A percentile compares a stretch with the other conserved stretches of the same genome.
Evolutionary conservation across 2,329 filamentous ascomycete species (phyloP).

Genomic region (Fusarium dlaminii): DNA sequence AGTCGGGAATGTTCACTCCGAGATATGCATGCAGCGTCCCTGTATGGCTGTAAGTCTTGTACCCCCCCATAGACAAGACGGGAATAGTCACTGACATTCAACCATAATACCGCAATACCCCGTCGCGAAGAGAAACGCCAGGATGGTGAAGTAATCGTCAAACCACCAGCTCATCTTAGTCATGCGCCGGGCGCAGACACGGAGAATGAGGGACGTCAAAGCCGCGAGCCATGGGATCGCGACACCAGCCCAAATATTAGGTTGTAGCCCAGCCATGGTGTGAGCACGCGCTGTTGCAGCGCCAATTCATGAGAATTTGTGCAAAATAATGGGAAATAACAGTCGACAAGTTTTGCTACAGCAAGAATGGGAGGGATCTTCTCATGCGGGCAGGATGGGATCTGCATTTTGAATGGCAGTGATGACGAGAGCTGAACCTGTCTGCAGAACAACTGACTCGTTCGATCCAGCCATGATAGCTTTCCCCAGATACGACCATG

Average conservation of each 20-base stretch:
- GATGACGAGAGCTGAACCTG: not conserved
- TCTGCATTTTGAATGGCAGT: not conserved
- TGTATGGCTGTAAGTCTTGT: not conserved
- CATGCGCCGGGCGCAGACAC: slow-evolving; percentile 32
- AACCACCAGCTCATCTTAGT: slow-evolving; percentile 37
- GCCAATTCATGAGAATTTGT: not conserved
- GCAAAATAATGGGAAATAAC: not conserved
- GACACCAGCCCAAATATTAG: slow-evolving; percentile 31
- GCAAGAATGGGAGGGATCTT: not conserved
- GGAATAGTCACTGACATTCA: slow-evolving; percentile 11
- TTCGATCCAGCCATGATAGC: not conserved
- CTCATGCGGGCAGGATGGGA: not conserved
- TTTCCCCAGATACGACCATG: not conserved
- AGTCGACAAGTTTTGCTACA: not conserved
- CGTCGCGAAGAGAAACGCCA: slow-evolving; percentile 33
- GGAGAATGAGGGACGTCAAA: slow-evolving; percentile 21
- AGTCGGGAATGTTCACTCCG: slow-evolving; percentile 28
- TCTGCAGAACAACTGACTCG: not conserved
- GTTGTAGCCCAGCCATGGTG: slow-evolving; percentile 36
- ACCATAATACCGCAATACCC: slow-evolving; percentile 31
- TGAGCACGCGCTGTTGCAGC: not conserved
- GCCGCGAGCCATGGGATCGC: slow-evolving; percentile 39
- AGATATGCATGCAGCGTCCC: slow-evolving; percentile 36
- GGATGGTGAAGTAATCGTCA: slow-evolving; percentile 36
- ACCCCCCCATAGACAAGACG: not conserved